These are phyloP conservation scores for Chlorencoelia australis DNA, from an alignment of 2,329 filamentous ascomycete genomes.

Conservation along the genomic window DNA sequence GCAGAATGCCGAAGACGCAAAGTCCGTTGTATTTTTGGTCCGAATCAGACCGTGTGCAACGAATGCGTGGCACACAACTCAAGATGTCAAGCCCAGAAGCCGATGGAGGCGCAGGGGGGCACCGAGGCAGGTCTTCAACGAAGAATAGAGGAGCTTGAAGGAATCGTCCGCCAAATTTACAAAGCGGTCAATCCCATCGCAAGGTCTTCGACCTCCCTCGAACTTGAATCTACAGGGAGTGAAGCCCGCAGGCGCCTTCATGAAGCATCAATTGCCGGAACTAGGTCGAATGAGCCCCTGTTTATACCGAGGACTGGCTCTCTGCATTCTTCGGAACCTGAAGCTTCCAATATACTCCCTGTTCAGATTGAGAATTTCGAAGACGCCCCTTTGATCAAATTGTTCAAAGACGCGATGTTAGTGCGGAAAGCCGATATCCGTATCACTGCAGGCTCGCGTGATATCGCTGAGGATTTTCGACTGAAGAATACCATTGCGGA, in stretches of 20 bases:
- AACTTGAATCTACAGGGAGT: too few relatives aligned
- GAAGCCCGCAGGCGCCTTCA: too few relatives aligned
- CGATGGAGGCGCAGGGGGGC: constrained; percentile 7
- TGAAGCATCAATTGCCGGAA: too few relatives aligned
- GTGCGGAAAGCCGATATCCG: constrained; percentile 5
- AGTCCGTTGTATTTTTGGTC: constrained; percentile 36
- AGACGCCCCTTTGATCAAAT: constrained; percentile 12
- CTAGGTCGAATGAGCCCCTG: neutral
- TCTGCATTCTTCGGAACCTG: neutral
- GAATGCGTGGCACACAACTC: constrained; percentile 33
- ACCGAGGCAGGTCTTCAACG: constrained; percentile 6
- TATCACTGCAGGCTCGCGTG: neutral
- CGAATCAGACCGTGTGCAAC: constrained; percentile 31
- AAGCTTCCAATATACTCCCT: neutral
- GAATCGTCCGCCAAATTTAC: constrained; percentile 14
- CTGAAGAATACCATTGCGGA: neutral
- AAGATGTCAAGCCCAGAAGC: neutral
- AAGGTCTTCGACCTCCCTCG: constrained; percentile 1
- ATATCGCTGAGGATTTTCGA: neutral
- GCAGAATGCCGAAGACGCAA: constrained; percentile 38
- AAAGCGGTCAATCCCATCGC: constrained; percentile 6
- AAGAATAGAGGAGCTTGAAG: constrained; percentile 22
- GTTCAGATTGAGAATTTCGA: constrained; percentile 2
- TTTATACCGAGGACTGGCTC: too few relatives aligned
- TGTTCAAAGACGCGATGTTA: constrained; percentile 14